Conservation (phyloP, 2,329 filamentous ascomycete species). For the Capronia epimyces region DNA sequence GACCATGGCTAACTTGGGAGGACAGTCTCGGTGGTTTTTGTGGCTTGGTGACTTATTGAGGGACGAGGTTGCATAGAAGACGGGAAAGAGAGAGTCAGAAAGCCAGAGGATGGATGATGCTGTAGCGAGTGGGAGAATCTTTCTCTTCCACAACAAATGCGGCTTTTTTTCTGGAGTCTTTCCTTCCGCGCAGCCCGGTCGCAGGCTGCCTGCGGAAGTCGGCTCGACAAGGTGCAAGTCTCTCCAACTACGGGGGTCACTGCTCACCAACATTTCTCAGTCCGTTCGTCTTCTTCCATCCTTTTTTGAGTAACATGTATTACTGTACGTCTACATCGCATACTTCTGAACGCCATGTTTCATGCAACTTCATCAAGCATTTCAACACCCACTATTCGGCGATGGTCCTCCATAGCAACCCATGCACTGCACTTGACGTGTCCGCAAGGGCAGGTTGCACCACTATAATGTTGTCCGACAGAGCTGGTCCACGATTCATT, state of each 20-base stretch:
- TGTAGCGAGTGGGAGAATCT: too few relatives aligned
- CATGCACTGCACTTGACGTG: neutral
- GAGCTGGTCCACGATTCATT: neutral
- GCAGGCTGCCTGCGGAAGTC: neutral
- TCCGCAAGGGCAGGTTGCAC: neutral
- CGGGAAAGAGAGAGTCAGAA: neutral
- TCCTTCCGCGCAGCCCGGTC: neutral
- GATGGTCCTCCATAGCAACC: neutral
- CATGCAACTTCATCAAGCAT: neutral
- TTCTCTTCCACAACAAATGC: neutral
- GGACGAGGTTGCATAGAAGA: neutral
- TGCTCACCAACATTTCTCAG: neutral
- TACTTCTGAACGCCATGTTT: neutral
- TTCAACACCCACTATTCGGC: neutral
- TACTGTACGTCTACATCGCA: neutral
- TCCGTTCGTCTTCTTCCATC: neutral
- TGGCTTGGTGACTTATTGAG: neutral
- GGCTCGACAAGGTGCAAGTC: neutral
- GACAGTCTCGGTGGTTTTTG: neutral
- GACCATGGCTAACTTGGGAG: constrained; percentile 15
- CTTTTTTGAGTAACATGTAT: neutral
- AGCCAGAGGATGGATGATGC: neutral
- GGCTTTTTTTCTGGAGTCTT: neutral
- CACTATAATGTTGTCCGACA: neutral
- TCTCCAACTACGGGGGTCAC: neutral